phyloP scores from a whole-genome alignment of 768 basidiomycete species.

The Lentinula lateritia region DNA sequence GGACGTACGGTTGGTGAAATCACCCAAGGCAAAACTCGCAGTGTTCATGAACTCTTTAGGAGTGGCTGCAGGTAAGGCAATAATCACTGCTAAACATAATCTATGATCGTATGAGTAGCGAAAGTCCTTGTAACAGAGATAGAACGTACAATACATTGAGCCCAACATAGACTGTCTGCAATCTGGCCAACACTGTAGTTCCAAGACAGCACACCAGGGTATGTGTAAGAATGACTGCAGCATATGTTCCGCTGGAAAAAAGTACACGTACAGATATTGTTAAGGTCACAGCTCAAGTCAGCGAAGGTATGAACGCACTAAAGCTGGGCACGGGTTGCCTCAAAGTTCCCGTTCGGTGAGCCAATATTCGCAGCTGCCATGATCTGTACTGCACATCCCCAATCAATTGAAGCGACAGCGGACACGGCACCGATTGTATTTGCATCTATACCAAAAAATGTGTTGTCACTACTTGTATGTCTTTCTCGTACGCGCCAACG shows the following conservation, averaged over 20 bases:
- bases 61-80: conserved; percentile 34
- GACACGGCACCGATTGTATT: conserved; percentile 51
- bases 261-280: not conserved
- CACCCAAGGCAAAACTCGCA: conserved; percentile 30
- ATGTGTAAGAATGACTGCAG: conserved; percentile 46
- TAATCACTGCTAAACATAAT: conserved; percentile 29
- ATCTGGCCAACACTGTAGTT: conserved; percentile 45
- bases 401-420: conserved; percentile 48
- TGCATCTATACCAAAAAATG: conserved; percentile 24
- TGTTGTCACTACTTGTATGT: not conserved
- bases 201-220: conserved; percentile 50
- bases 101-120: conserved; percentile 7
- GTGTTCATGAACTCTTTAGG: conserved; percentile 30
- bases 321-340: conserved; percentile 24
- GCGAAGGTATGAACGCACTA: conserved; percentile 16
- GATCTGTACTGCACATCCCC: conserved; percentile 56
- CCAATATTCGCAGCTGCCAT: conserved; percentile 44
- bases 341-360: conserved; percentile 21
- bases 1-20: conserved; percentile 26
- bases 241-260: conserved; percentile 43
- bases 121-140: not conserved
- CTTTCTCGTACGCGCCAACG: conserved; percentile 12
- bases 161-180: conserved; percentile 47
- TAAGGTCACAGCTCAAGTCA: not conserved
- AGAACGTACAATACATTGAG: conserved; percentile 30